Evolutionary conservation across 2,329 filamentous ascomycete species (phyloP).

Genomic region (Paecilomyces variotii): DNA sequence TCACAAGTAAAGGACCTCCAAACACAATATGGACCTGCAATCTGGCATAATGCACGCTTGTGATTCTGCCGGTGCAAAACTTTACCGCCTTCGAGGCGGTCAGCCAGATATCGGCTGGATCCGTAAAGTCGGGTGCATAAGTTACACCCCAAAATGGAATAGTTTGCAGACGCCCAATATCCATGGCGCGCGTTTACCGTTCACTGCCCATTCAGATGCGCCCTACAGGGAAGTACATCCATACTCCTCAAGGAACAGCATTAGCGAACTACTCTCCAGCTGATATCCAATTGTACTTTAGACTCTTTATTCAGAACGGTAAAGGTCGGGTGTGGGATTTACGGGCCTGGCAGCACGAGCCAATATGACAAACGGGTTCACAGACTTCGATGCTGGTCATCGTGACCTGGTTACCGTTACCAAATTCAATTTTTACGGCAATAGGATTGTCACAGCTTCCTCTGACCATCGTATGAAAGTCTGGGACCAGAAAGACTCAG

Average conservation of each 20-base stretch:
- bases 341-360: conserved; percentile 12
- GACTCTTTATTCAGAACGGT: background rate
- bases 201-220: conserved; percentile 8
- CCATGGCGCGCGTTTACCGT: background rate
- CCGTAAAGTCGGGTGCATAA: background rate
- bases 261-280: background rate
- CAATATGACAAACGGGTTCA: conserved; percentile 29
- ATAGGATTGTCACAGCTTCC: conserved; percentile 81
- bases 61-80: conserved; percentile 7
- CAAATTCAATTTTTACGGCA: conserved; percentile 87
- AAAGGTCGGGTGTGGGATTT: background rate
- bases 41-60: conserved; percentile 19
- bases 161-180: background rate
- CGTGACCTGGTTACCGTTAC: conserved; percentile 69
- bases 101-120: background rate
- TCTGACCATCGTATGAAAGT: conserved; percentile 90
- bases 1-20: background rate
- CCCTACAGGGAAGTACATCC: conserved; percentile 5
- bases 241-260: background rate
- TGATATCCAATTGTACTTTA: background rate
- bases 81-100: conserved; percentile 20
- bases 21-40: conserved; percentile 13
- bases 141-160: background rate
- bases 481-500: conserved; percentile 68
- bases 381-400: conserved; percentile 39